Evolutionary conservation across 129 eudicot genomes (phyloP).

Genomic region (Flaveria bidentis): DNA sequence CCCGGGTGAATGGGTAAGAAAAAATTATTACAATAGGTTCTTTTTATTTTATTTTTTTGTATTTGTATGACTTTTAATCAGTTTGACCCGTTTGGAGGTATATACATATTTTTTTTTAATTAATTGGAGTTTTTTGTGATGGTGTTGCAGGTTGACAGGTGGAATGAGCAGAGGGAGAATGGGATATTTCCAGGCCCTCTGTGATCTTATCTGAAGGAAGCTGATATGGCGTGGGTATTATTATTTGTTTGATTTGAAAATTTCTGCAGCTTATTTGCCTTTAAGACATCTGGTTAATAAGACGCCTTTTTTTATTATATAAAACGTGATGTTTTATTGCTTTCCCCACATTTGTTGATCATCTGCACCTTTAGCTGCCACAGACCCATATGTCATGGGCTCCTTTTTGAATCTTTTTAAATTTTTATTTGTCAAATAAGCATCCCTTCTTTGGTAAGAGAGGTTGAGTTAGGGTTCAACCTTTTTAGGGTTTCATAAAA

Average conservation of each 20-base stretch:
- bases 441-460: no score
- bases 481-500: no score
- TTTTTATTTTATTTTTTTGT: no score
- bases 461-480: no score
- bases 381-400: no score
- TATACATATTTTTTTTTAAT: no score
- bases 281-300: conserved; percentile 35
- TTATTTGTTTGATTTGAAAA: background rate
- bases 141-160: conserved; percentile 65
- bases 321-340: background rate
- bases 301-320: background rate
- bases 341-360: no score
- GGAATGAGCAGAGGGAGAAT: conserved; percentile 93
- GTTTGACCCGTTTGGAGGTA: no score
- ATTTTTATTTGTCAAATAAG: no score
- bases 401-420: no score
- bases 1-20: conserved; percentile 46
- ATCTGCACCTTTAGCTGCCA: no score
- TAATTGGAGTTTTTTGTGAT: background rate
- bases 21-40: background rate
- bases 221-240: background rate
- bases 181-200: conserved; percentile 83
- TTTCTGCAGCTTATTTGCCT: background rate
- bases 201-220: conserved; percentile 30
- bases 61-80: no score